phyloP scores from a whole-genome alignment of 140 eudicot genomes.

The Bidens hawaiensis region DNA sequence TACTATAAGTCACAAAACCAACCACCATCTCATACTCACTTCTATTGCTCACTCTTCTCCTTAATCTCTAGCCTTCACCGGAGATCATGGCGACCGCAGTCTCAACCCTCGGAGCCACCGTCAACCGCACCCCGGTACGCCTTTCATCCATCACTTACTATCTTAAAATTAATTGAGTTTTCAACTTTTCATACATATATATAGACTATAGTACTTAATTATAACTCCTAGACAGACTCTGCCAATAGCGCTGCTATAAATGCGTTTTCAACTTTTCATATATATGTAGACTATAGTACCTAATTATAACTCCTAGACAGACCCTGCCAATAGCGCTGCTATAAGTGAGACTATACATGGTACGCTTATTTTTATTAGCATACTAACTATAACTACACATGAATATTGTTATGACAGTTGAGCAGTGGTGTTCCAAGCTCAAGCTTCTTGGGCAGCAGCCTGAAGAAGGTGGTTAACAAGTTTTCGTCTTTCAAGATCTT shows the following conservation, averaged over 20 bases:
- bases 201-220: no score
- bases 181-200: background rate
- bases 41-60: background rate
- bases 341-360: no score
- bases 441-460: slow-evolving; percentile 63
- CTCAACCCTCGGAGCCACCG: slow-evolving; percentile 69
- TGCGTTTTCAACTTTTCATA: no score
- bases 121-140: slow-evolving; percentile 66
- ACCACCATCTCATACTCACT: slow-evolving; percentile 16
- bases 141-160: background rate
- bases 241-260: no score
- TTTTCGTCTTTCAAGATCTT: slow-evolving; percentile 31
- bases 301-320: no score
- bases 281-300: no score
- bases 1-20: slow-evolving; percentile 38
- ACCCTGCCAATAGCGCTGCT: no score
- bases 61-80: background rate
- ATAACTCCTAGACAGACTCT: no score
- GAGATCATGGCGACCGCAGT: slow-evolving; percentile 67
- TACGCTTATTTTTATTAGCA: no score
- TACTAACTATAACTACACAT: no score
- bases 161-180: no score
- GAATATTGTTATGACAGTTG: slow-evolving; percentile 44
- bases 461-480: slow-evolving; percentile 54
- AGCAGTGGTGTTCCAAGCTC: slow-evolving; percentile 63